Conservation (phyloP, 805 yeast genomes). For the Schwanniomyces occidentalis region DNA sequence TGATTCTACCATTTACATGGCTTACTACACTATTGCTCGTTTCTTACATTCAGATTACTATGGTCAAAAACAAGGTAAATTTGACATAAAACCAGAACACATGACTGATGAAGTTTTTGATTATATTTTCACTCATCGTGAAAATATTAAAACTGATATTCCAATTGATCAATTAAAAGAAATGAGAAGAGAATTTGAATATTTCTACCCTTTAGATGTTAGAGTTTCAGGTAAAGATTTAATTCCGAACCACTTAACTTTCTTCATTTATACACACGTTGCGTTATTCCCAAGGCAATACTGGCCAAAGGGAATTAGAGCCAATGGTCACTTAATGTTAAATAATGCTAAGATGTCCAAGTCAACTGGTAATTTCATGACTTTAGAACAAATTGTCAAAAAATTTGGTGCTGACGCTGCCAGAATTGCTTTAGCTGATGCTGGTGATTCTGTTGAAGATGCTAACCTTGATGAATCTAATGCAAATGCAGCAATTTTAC, state of each 20-base stretch:
- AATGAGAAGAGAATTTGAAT: conserved; percentile 92
- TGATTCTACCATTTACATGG: conserved; percentile 94
- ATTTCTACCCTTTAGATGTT: conserved; percentile 91
- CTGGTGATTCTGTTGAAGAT: conserved; percentile 96
- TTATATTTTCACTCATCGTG: conserved; percentile 77
- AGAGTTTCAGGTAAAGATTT: conserved; percentile 95
- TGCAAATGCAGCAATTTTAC: conserved; percentile 95
- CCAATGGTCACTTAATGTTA: conserved; percentile 91
- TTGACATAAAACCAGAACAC: conserved; percentile 74
- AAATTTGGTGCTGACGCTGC: conserved; percentile 98
- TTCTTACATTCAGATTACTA: conserved; percentile 83
- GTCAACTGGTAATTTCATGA: conserved; percentile 95
- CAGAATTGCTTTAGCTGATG: conserved; percentile 96
- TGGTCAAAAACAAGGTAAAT: conserved; percentile 73
- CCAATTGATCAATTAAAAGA: conserved; percentile 64
- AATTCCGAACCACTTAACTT: conserved; percentile 95
- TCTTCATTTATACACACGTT: conserved; percentile 89
- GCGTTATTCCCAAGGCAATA: conserved; percentile 86
- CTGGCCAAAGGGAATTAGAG: conserved; percentile 95
- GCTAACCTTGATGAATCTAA: conserved; percentile 96
- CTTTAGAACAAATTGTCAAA: conserved; percentile 76
- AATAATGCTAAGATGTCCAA: conserved; percentile 98
- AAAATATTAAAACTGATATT: conserved; percentile 56
- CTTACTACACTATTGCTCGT: conserved; percentile 89
- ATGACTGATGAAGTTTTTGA: conserved; percentile 94